Base-by-base conservation (phyloP, 345 rosid genomes). In the Hibiscus trionum region DNA sequence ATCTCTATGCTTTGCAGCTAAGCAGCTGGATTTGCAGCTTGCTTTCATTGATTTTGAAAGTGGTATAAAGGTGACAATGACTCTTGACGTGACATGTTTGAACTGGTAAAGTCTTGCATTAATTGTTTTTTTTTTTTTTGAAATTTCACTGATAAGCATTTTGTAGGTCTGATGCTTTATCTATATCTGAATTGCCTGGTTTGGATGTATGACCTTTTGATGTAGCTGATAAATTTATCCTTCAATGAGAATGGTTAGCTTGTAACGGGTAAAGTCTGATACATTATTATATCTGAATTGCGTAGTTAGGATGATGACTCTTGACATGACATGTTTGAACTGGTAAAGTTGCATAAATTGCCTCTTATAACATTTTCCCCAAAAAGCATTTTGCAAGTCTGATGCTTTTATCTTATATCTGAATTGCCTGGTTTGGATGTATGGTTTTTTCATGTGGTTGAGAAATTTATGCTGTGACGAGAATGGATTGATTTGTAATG, bases 1-100 rank as follows among this genome's bases (percentile, higher is more conserved):
- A 29, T 9, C 17, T 65, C 55, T 12, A 11, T 72, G 68, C 14
- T 72, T 72, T 78, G 84, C 88, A 94, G 98, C 59, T 73, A 85
- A 82, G 72, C 86, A 82, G 83, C 95, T 94, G 44, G 82, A 84
- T 69, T 79, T 94, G 89, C 88, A 80, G 75, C 88, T 91, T 77
- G 75, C 69, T 71, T 90, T 88, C 70, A 5, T 82, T 24, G 83
- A 86, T 73, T 74, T 84, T 78, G 71, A 78, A 71, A 79, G 73
- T 72, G 75, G 83, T 69, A 66, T 83, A 74, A 91, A 83, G 86
- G 79, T 87, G 80, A 77, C 16, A 7, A 75, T 90, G 76, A 75
- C 66, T 73, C 80, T 94, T 64, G 86, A 91, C 79, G 4, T 94
- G 82, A 71, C 87, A 14, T 90, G 88, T 76, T 82, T 94, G 88